A percentile compares a stretch with the other conserved stretches of the same genome.
These are phyloP conservation scores for Picea sitchensis DNA, from an alignment of 75 land plant genomes.

Conservation along the genomic window DNA sequence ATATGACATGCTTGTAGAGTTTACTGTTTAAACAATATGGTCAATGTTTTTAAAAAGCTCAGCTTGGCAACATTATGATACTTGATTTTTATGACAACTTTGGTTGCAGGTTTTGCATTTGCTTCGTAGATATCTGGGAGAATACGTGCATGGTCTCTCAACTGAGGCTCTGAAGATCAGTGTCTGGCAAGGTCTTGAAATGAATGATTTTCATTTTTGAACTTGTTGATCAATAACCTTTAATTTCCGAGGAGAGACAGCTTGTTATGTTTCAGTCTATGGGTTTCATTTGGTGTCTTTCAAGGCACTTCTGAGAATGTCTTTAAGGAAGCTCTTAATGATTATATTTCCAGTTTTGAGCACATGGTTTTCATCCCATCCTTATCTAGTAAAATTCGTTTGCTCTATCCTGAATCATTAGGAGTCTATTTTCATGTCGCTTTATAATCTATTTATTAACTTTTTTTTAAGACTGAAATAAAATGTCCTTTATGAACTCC, in stretches of 20 bases:
- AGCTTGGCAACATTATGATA: neutral
- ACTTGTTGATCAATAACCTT: neutral
- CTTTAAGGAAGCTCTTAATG: too few species aligned
- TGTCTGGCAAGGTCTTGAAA: constrained; percentile 86
- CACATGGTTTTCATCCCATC: neutral
- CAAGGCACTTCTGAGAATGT: neutral
- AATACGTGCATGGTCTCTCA: constrained; percentile 94
- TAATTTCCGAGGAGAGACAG: neutral
- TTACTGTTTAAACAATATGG: neutral
- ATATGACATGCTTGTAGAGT: neutral
- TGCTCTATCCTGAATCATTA: neutral
- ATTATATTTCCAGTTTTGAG: too few species aligned
- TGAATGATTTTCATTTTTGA: neutral
- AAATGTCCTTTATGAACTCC: too few species aligned
- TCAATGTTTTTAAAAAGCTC: neutral
- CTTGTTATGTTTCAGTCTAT: neutral
- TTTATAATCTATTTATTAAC: too few species aligned
- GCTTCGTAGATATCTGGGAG: constrained; percentile 87
- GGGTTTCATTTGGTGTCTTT: constrained; percentile 2
- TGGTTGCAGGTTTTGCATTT: constrained; percentile 80
- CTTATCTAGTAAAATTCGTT: neutral
- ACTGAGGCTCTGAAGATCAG: constrained; percentile 86
- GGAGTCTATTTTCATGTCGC: too few species aligned
- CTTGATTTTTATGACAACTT: neutral
- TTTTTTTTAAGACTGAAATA: too few species aligned